phyloP scores from a whole-genome alignment of 768 basidiomycete genomes.

The Pulveroboletus sp. region DNA sequence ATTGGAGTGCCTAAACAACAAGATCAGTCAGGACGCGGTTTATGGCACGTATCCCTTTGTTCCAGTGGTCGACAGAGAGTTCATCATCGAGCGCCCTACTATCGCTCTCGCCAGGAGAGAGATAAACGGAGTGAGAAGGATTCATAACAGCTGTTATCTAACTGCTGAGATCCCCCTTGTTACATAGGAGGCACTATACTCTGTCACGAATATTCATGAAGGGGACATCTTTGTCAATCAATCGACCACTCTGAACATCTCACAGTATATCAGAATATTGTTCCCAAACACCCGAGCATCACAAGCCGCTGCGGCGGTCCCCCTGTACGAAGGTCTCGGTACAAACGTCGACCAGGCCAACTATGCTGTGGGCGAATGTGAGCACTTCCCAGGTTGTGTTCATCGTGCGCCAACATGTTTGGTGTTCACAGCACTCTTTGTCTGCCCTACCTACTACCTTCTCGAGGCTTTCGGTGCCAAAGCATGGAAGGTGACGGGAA shows the following conservation, averaged over 20 bases:
- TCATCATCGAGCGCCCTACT: constrained; percentile 4
- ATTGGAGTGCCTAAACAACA: neutral
- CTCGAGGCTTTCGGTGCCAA: neutral
- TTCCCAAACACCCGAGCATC: neutral
- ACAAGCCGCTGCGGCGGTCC: neutral
- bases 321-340: neutral
- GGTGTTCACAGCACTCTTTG: neutral
- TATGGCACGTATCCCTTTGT: constrained; percentile 7
- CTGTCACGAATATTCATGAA: constrained; percentile 4
- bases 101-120: neutral
- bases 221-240: neutral
- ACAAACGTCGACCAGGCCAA: neutral
- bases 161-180: neutral
- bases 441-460: constrained; percentile 6
- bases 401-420: neutral
- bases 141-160: neutral
- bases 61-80: constrained; percentile 5
- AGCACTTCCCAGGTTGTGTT: neutral
- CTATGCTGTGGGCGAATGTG: constrained; percentile 2
- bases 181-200: constrained; percentile 1
- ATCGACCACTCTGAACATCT: neutral
- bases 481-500: constrained; percentile 1
- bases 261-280: constrained; percentile 1
- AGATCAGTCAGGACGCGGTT: neutral
- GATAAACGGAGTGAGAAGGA: constrained; percentile 5